Evolutionary conservation across 352 stramenopile species (phyloP), one percentile per base, ranked within the genome.

Genomic region (Hyaloperonospora brassicae): DNA sequence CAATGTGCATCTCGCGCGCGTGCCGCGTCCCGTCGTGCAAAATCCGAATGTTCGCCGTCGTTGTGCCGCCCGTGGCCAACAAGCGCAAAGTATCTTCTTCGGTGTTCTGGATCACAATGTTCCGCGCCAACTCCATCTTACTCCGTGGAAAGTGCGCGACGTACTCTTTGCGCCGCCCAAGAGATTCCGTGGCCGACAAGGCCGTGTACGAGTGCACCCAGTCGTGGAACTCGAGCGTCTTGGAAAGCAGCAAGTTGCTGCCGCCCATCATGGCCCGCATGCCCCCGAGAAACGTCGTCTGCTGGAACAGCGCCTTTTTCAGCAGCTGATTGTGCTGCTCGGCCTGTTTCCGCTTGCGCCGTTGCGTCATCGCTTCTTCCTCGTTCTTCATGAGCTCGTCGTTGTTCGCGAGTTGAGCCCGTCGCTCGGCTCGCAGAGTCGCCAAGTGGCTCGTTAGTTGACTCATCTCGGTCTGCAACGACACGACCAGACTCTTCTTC

Each of bases 161-260:
- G 42, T 83, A 83, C 54, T 88, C 73, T 13, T 69, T 74, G 21
- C 61, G 62, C 2, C 74, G 64, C 1, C 61, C 55, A 0, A 61
- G 13, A 0, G 35, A n/a, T 24, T 83, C 64, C 49, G 51, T 52
- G 0, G 59, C 70, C 2, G 63, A 68, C 40, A 88, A 55, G 5
- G 70, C 60, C 10, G 77, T 86, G 60, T 82, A 88, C 61, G 75
- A 83, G 63, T 88, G 75, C 49, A 88, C 72, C 73, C 75, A 86
- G 62, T 88, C 75, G 54, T 88, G 73, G 57, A 88, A 84, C 46
- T 86, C 64, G 21, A 88, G 63, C 43, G 81, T 79, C 21, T 68
- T 64, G 5, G 65, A 70, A 2, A 51, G 62, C 4, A 72, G 71
- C 27, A 84, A 39, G 22, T 61, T 53, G 35, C 55, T 52, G 43